Evolutionary conservation across 1,284 basidiomycete genomes (phyloP), one percentile per base, ranked within the genome.

Genomic region (Tylopilus sp.): DNA sequence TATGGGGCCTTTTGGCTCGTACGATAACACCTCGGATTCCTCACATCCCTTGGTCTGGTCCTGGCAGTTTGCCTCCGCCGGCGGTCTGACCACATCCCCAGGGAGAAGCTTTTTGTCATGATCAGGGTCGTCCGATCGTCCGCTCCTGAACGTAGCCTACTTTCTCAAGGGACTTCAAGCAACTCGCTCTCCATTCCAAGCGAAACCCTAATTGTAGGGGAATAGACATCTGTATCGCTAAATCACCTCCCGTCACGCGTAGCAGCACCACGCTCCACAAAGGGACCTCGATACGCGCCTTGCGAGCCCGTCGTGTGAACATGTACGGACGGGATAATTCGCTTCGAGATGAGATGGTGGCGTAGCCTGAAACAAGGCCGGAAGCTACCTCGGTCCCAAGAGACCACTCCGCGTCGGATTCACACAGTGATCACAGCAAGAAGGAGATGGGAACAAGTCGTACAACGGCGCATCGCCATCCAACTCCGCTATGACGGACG

Each of bases 231-330:
- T 8, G 10, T 29, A 29, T 48, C 18, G 42, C 35, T 34, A 31
- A 46, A 26, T 9, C n/a, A 24, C 21, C 31, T 15, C 35, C 30
- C 42, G 45, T 48, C 58, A 33, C 30, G 35, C 39, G 17, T 15
- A 29, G 40, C 50, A 51, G 34, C 17, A 18, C 34, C 29, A 17
- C 33, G 30, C 38, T 42, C 47, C 42, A 64, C 59, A 42, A 59
- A 64, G 48, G 48, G 48, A 64, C 55, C 37, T 24, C 15, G 8
- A 3, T 24, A 30, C 33, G 38, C 34, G 15, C 46, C 29, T 44
- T 42, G 49, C 52, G 52, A 50, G 41, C 44, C 44, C 59, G 31
- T 46, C 59, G 63, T 61, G 61, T 48, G 63, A 65, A 65, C 21
- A 28, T 24, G 21, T 6, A 24, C 21, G 42, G 9, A 11, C 50